phyloP scores from a whole-genome alignment of 2,329 filamentous ascomycete genomes.

The Colletotrichum tamarilloi region DNA sequence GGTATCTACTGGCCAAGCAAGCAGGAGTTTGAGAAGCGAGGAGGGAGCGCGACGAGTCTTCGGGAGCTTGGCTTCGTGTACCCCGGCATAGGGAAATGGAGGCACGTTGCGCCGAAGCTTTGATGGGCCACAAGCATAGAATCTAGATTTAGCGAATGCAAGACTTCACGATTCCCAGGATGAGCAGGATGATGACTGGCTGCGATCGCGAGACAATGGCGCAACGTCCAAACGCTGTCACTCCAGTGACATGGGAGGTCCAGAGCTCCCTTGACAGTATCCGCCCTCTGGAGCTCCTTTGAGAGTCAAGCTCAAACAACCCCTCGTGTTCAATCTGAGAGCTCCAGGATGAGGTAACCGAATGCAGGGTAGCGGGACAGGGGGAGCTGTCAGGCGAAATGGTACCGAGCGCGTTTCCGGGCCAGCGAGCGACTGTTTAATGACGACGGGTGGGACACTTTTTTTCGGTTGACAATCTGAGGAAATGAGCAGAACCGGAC shows the following conservation, averaged over 20 bases:
- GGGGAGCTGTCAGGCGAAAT: constrained; percentile 33
- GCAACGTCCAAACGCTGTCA: not conserved
- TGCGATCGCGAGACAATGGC: constrained; percentile 5
- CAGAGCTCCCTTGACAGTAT: not conserved
- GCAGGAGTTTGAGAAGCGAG: constrained; percentile 74
- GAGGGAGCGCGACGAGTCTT: constrained; percentile 72
- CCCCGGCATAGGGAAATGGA: constrained; percentile 31
- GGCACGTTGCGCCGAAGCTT: constrained; percentile 2
- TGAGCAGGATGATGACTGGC: not conserved
- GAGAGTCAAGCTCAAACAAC: constrained; percentile 3
- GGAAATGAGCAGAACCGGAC: constrained; percentile 25
- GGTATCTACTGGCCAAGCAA: constrained; percentile 76
- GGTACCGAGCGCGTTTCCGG: constrained; percentile 33
- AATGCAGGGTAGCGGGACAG: constrained; percentile 31
- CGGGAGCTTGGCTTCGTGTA: constrained; percentile 46
- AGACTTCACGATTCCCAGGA: not conserved
- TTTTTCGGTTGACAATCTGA: not conserved
- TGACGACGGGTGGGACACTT: constrained; percentile 21
- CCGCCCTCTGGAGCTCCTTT: not conserved
- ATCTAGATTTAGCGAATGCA: not conserved
- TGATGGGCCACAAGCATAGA: not conserved
- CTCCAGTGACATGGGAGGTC: not conserved
- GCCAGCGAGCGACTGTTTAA: constrained; percentile 31
- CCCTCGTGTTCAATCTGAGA: constrained; percentile 35
- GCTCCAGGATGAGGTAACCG: constrained; percentile 27